Conservation (phyloP, 1,139 yeast genomes). For the Hemisphaericaspora xylofermentans region DNA sequence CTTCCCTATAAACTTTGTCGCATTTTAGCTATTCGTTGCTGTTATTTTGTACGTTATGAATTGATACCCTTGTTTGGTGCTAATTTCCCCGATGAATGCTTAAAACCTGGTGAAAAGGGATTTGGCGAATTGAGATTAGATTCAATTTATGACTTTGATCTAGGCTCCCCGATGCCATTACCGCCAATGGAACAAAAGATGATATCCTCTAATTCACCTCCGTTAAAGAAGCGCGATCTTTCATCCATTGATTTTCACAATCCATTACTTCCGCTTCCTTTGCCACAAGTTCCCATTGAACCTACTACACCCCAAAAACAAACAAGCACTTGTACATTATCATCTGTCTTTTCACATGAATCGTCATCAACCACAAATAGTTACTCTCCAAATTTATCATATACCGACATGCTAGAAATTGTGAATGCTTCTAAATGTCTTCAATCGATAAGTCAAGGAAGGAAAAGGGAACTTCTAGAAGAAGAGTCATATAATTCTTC, state of each 20-base stretch:
- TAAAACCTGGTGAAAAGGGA: conserved; percentile 62
- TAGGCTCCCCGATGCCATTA: conserved; percentile 1
- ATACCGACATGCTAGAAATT: conserved; percentile 31
- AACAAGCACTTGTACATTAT: conserved; percentile 7
- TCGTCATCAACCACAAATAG: conserved; percentile 1
- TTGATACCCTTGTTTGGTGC: conserved; percentile 80
- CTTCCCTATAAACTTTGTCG: conserved; percentile 71
- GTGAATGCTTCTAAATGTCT: conserved; percentile 43
- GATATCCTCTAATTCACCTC: conserved; percentile 5
- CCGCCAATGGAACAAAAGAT: conserved; percentile 4
- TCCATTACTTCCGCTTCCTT: conserved; percentile 3
- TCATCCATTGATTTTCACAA: not conserved
- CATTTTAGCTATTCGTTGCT: conserved; percentile 69
- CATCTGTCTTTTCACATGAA: conserved; percentile 9
- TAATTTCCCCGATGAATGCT: conserved; percentile 68
- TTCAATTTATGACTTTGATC: conserved; percentile 26
- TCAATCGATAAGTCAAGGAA: conserved; percentile 24
- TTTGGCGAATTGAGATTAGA: conserved; percentile 61
- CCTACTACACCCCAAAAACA: conserved; percentile 1
- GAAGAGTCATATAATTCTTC: not conserved
- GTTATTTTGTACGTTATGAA: conserved; percentile 74
- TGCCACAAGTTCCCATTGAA: conserved; percentile 2
- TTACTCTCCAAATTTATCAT: conserved; percentile 7
- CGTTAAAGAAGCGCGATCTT: not conserved
- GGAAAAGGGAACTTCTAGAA: conserved; percentile 1